phyloP scores from a whole-genome alignment of 75 land plant genomes.

The Cupressus sempervirens region DNA sequence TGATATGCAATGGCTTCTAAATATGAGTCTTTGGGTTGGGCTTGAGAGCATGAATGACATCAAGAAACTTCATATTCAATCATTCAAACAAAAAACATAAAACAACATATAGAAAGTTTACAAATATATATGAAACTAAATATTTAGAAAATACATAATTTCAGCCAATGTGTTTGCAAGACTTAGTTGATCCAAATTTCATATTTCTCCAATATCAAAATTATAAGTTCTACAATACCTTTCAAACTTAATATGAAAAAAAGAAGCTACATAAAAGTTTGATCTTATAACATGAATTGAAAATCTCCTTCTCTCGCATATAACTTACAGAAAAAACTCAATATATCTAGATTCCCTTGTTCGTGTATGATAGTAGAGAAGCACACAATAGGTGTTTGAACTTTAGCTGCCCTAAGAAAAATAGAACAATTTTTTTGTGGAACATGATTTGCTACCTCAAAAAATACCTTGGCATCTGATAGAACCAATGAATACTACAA shows the following conservation, averaged over 20 bases:
- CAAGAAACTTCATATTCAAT: conserved; percentile 28
- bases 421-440: conserved; percentile 75
- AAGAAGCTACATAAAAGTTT: neutral
- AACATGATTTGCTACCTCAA: conserved; percentile 33
- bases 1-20: conserved; percentile 36
- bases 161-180: neutral
- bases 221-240: neutral
- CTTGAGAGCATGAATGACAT: conserved; percentile 45
- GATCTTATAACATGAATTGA: neutral
- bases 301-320: conserved; percentile 67
- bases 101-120: neutral
- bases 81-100: too few relatives aligned
- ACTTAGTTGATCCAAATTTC: neutral
- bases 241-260: too few relatives aligned
- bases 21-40: conserved; percentile 48
- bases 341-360: conserved; percentile 69
- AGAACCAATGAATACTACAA: conserved; percentile 4
- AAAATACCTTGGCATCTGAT: conserved; percentile 79
- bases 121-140: neutral
- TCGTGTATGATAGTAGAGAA: conserved; percentile 81
- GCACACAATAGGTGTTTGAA: conserved; percentile 65
- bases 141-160: too few relatives aligned
- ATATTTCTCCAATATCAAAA: neutral
- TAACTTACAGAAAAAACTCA: conserved; percentile 81
- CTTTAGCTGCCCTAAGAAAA: conserved; percentile 70